Evolutionary conservation across 2,329 filamentous ascomycete genomes (phyloP).

Genomic region (Fusarium azukiicola): DNA sequence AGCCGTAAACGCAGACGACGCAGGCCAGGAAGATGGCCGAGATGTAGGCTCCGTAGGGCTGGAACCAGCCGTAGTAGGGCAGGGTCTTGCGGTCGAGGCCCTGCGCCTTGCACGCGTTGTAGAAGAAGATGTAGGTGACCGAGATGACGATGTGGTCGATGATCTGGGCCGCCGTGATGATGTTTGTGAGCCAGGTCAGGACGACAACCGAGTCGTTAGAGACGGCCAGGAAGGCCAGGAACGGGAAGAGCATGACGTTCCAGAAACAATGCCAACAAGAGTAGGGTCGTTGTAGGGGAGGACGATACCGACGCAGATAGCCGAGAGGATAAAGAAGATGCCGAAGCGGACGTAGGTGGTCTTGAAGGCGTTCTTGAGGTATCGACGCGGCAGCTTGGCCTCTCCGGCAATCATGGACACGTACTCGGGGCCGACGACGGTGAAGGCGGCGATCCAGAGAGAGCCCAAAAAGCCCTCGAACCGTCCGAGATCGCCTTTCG

Average conservation of each 20-base stretch:
- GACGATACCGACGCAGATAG: constrained; percentile 14
- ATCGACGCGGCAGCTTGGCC: constrained; percentile 18
- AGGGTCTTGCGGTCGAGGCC: constrained; percentile 27
- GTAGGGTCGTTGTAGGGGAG: constrained; percentile 15
- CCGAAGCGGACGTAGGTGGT: constrained; percentile 18
- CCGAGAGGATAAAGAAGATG: constrained; percentile 19
- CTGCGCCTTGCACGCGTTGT: constrained; percentile 27
- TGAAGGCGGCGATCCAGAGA: constrained; percentile 17
- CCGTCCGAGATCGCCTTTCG: constrained; percentile 11
- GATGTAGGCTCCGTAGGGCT: constrained; percentile 25
- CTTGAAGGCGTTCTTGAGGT: constrained; percentile 30
- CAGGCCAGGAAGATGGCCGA: constrained; percentile 14
- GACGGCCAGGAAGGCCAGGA: constrained; percentile 25
- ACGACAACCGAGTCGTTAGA: constrained; percentile 26
- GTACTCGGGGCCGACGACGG: constrained; percentile 17
- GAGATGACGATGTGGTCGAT: constrained; percentile 29
- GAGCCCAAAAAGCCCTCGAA: constrained; percentile 17
- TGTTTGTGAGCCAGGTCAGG: constrained; percentile 27
- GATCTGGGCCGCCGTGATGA: constrained; percentile 25
- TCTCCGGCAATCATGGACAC: constrained; percentile 26
- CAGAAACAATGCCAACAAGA: neutral
- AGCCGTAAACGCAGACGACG: constrained; percentile 20
- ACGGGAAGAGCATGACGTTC: constrained; percentile 29
- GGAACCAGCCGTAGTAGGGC: constrained; percentile 23
- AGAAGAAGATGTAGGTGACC: constrained; percentile 28